A percentile compares a stretch with the other conserved stretches of the same genome.
These are phyloP conservation scores for Butyriboletus appendiculatus DNA, from an alignment of 1,284 basidiomycete genomes.

Conservation along the genomic window DNA sequence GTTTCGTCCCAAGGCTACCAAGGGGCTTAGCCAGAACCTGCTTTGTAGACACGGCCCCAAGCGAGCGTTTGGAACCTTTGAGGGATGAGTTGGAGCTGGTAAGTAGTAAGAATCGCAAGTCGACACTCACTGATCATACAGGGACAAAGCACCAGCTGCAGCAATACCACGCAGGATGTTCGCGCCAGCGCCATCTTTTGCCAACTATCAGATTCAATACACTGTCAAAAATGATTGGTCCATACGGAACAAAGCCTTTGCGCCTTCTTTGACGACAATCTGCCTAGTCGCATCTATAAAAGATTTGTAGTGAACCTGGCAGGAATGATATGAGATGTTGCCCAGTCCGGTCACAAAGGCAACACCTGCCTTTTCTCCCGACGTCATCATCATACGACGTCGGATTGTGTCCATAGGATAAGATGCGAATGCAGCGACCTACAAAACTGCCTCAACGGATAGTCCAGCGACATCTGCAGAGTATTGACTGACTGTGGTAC, in stretches of 20 bases:
- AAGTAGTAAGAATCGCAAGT: background rate
- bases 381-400: slow-evolving; percentile 74
- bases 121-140: slow-evolving; percentile 62
- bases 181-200: slow-evolving; percentile 51
- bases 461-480: too few relatives aligned
- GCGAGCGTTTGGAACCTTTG: slow-evolving; percentile 44
- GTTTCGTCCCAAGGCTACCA: background rate
- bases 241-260: slow-evolving; percentile 58
- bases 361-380: slow-evolving; percentile 50
- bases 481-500: slow-evolving; percentile 44
- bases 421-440: slow-evolving; percentile 59
- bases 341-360: background rate
- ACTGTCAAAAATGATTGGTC: background rate
- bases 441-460: background rate
- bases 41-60: slow-evolving; percentile 43
- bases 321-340: background rate
- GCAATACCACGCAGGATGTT: slow-evolving; percentile 69
- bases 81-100: slow-evolving; percentile 1
- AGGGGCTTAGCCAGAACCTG: slow-evolving; percentile 35
- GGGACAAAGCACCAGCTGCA: slow-evolving; percentile 68
- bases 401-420: slow-evolving; percentile 72
- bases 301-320: slow-evolving; percentile 42
- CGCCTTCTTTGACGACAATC: slow-evolving; percentile 60
- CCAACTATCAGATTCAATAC: slow-evolving; percentile 1
- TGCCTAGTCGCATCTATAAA: slow-evolving; percentile 66